Evolutionary conservation across 2,329 filamentous ascomycete genomes (phyloP).

Genomic region (Pseudopithomyces chartarum): DNA sequence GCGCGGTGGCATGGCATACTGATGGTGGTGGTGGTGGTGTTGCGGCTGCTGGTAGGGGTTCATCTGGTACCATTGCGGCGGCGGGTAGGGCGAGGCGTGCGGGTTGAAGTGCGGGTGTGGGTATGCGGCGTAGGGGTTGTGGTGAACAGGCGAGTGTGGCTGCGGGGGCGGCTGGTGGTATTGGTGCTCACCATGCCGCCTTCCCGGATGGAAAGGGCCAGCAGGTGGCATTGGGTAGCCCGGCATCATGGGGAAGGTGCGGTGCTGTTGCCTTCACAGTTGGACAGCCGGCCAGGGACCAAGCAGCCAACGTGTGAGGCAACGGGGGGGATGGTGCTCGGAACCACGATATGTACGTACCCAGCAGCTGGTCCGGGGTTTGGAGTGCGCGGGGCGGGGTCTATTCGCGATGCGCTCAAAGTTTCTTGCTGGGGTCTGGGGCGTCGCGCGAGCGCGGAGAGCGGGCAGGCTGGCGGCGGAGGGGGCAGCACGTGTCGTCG

Average conservation of each 20-base stretch:
- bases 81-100: conserved; percentile 44
- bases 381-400: conserved; percentile 17
- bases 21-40: conserved; percentile 41
- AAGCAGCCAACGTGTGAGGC: conserved; percentile 46
- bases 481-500: conserved; percentile 18
- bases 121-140: conserved; percentile 46
- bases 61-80: conserved; percentile 44
- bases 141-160: conserved; percentile 43
- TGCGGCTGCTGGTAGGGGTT: conserved; percentile 46
- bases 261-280: conserved; percentile 46
- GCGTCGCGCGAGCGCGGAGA: conserved; percentile 33
- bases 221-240: conserved; percentile 59
- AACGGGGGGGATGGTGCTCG: conserved; percentile 24
- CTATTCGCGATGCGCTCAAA: conserved; percentile 12
- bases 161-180: conserved; percentile 43
- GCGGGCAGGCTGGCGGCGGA: conserved; percentile 24
- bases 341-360: conserved; percentile 6
- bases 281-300: conserved; percentile 43
- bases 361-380: conserved; percentile 3
- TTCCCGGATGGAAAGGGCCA: conserved; percentile 45
- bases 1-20: conserved; percentile 47
- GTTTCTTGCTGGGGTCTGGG: conserved; percentile 36
- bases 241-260: conserved; percentile 74
- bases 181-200: conserved; percentile 47
- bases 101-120: conserved; percentile 47